Base-by-base conservation (phyloP, 768 basidiomycete species). In the Podaxis mareebaensis region DNA sequence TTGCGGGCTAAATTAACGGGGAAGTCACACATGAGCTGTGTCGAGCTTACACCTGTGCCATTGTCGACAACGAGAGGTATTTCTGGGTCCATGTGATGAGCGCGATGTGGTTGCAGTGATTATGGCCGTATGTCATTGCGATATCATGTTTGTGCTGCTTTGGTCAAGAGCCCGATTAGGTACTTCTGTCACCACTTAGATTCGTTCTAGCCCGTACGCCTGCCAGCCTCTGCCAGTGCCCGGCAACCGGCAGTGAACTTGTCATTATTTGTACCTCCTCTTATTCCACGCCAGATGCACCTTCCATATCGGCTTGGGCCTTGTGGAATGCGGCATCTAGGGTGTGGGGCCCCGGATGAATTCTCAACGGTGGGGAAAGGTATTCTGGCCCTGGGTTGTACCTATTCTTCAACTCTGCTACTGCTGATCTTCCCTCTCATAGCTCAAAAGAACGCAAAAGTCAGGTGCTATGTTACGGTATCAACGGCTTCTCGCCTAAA, bases 61-160 rank as follows among this genome's bases (percentile, higher is more conserved):
- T 94, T 94, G 69, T 95, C 93, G 63, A 95, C 91, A 30, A 94
- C 92, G 64, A 94, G 76, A 33, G 89, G 89, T 30, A 75, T 68
- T 61, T 76, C 79, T 69, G 79, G 64, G 66, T 82, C 82, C 83
- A 84, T 83, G 36, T 22, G n/a, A 22, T 38, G 46, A 39, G 7
- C 10, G 33, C 11, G 48, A 33, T 49, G 44, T 15, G 46, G 36
- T 48, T 36, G 28, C 15, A 13, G 58, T 26, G 48, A 49, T 40
- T 39, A 26, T 39, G 52, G 15, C 17, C 53, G 54, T 48, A 59
- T 59, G 46, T 59, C 48, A 59, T 59, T 51, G 28, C 44, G 48
- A 59, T 48, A 59, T 59, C 58, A 51, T 59, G 28, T 59, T 59
- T 59, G 36, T 46, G 13, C 36, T 15, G 17, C 44, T 59, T 59